phyloP scores from a whole-genome alignment of 345 rosid species.

The Brassica cretica region DNA sequence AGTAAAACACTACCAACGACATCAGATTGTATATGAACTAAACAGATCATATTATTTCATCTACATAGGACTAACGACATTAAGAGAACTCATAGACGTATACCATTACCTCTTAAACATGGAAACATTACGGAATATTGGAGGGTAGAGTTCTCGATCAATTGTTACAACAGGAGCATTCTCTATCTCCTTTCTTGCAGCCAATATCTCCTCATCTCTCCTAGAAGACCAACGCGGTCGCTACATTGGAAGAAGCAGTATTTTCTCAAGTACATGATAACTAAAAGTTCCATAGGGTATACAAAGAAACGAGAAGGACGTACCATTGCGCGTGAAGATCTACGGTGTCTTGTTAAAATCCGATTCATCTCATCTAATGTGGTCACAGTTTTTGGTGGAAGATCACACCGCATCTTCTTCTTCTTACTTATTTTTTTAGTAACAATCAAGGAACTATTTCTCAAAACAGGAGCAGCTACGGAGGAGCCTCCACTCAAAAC shows the following conservation, averaged over 20 bases:
- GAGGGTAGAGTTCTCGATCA: slow-evolving; percentile 72
- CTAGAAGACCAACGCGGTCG: slow-evolving; percentile 77
- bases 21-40: neutral
- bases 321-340: slow-evolving; percentile 79
- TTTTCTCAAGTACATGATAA: neutral
- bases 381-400: slow-evolving; percentile 82
- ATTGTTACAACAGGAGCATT: slow-evolving; percentile 46
- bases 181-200: slow-evolving; percentile 66
- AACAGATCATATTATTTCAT: slow-evolving; percentile 6
- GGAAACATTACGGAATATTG: slow-evolving; percentile 81
- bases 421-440: slow-evolving; percentile 28
- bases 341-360: slow-evolving; percentile 49
- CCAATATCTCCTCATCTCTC: slow-evolving; percentile 67
- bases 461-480: slow-evolving; percentile 26
- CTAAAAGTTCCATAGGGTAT: neutral
- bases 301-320: neutral
- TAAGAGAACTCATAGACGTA: neutral
- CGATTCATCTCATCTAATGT: slow-evolving; percentile 66
- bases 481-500: slow-evolving; percentile 38
- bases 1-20: slow-evolving; percentile 4
- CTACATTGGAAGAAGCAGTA: slow-evolving; percentile 44
- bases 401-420: slow-evolving; percentile 58
- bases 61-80: neutral
- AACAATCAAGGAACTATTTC: slow-evolving; percentile 34
- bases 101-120: slow-evolving; percentile 67